phyloP scores from a whole-genome alignment of 176 grass and related monocot species.

The Oryza meyeriana region DNA sequence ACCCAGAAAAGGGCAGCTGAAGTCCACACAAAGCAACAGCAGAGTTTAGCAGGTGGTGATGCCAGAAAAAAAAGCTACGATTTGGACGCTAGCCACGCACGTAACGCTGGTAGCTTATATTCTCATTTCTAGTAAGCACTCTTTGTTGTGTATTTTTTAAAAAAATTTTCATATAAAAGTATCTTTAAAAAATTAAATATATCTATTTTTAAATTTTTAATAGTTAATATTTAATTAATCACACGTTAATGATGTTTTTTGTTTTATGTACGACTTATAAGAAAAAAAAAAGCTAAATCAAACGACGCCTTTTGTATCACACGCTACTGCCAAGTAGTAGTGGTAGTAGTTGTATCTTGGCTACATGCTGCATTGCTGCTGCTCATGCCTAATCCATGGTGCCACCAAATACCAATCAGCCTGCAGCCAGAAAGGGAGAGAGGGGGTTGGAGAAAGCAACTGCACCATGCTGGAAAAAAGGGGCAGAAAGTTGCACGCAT shows the following conservation, averaged over 20 bases:
- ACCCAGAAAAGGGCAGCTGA: neutral
- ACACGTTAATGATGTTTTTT: too few relatives aligned
- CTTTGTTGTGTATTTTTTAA: too few relatives aligned
- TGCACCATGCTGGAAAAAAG: neutral
- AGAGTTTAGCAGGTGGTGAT: neutral
- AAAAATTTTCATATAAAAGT: too few relatives aligned
- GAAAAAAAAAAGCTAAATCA: too few relatives aligned
- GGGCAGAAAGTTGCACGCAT: neutral
- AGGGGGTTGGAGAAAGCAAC: neutral
- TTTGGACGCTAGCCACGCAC: constrained; percentile 20
- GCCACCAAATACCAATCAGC: neutral
- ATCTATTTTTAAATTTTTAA: too few relatives aligned
- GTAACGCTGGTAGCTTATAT: neutral
- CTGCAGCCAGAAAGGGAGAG: neutral
- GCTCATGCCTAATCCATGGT: neutral
- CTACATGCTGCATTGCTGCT: neutral
- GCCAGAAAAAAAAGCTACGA: neutral
- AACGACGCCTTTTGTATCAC: too few relatives aligned
- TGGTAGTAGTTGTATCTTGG: neutral
- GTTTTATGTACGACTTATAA: too few relatives aligned
- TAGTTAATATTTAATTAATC: too few relatives aligned
- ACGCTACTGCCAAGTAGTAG: neutral
- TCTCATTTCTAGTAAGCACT: neutral
- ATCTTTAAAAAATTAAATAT: too few relatives aligned
- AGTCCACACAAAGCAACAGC: constrained; percentile 7